Conservation (phyloP, 768 basidiomycete species). For the Clitopilus passeckerianus region DNA sequence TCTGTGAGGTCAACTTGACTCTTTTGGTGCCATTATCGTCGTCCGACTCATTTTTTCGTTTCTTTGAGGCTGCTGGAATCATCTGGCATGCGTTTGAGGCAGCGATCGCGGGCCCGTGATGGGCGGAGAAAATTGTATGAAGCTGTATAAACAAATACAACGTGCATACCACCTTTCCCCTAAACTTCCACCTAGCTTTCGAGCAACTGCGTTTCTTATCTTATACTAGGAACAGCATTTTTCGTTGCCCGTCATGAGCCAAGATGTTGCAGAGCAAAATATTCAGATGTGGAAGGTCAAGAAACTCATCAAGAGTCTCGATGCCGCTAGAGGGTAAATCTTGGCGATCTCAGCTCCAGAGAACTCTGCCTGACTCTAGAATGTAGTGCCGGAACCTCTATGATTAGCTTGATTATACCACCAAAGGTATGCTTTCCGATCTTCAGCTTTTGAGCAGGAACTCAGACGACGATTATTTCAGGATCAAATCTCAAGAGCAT, state of each 20-base stretch:
- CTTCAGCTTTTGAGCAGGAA: constrained; percentile 5
- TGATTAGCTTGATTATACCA: constrained; percentile 97
- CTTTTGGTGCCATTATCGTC: constrained; percentile 21
- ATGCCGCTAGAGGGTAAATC: constrained; percentile 79
- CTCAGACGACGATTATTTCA: constrained; percentile 19
- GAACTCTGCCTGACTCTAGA: constrained; percentile 1
- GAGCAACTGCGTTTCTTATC: constrained; percentile 17
- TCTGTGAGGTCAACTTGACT: constrained; percentile 20
- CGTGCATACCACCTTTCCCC: constrained; percentile 20
- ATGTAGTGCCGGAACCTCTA: constrained; percentile 87
- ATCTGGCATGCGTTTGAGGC: background rate
- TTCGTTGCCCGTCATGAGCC: constrained; percentile 61
- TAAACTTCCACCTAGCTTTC: constrained; percentile 15
- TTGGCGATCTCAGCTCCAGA: constrained; percentile 16
- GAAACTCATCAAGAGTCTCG: constrained; percentile 98
- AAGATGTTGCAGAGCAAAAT: constrained; percentile 87
- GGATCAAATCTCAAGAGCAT: constrained; percentile 93
- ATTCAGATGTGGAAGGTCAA: constrained; percentile 99
- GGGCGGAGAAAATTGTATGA: constrained; percentile 11
- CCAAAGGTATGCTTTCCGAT: constrained; percentile 61
- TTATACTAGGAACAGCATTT: constrained; percentile 24
- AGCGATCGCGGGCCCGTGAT: constrained; percentile 3
- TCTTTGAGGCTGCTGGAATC: constrained; percentile 20
- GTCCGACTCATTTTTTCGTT: constrained; percentile 32
- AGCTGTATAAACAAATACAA: constrained; percentile 17